Base-by-base conservation (phyloP, 257 asterid species). In the Solanum lycopersicoides region DNA sequence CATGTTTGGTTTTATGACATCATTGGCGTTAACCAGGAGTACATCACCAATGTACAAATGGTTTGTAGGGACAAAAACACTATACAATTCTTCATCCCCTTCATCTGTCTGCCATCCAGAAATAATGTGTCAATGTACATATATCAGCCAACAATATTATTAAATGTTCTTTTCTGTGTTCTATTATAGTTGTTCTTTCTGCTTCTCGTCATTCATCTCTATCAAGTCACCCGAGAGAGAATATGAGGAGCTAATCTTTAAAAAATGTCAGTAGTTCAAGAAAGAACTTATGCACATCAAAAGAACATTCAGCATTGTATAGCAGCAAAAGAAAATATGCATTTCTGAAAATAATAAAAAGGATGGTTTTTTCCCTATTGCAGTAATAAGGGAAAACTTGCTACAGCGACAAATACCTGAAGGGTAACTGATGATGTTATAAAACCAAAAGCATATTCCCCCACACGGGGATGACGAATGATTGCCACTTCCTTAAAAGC, bases 401-500 rank as follows among this genome's bases (percentile, higher is more conserved):
- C 21, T 87, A 28, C 28, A 82, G 87, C 34, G 83, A 89, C 41
- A 86, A 79, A 42, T 91, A 95, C 98, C 98, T 95, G 99, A 88
- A 96, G 98, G 86, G 94, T 71, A 85, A 95, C 96, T n/a, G 97
- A 89, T 39, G 98, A 95, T 88, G 98, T 95, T 94, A 95, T 95
- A 86, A 95, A 95, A 63, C 98, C 98, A 93, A 95, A 94, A 87
- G 98, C 98, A 90, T 95, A 95, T 92, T 95, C 98, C 89, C 99
- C 98, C 83, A 95, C 96, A 69, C 99, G 99, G 15, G 99, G 99
- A 73, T 96, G 99, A 28, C 92, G 93, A 59, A 96, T 95, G 85
- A 95, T 95, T 69, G 98, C 99, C 68, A 96, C 99, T 91, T 96
- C 98, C 91, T 96, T 96, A 83, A 96, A 96, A 39, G 99, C 99